Percentiles rank a stretch among this genome's conserved stretches.
These are phyloP conservation scores for Coemansia sp. DNA, from an alignment of 371 early-diverging fungal species.

Conservation along the genomic window DNA sequence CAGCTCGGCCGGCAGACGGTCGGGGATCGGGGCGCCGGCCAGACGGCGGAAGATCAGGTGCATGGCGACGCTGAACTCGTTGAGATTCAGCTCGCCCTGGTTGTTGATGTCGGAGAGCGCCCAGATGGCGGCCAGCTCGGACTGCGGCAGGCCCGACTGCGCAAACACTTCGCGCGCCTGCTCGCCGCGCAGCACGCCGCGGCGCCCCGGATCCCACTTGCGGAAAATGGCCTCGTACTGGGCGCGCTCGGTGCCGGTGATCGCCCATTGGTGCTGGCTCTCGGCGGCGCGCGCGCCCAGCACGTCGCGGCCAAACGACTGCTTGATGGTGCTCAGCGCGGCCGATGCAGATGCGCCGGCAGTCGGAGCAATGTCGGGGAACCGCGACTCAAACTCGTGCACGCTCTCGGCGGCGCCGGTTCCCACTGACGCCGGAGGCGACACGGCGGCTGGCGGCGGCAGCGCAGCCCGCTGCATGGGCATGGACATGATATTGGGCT, in stretches of 20 bases:
- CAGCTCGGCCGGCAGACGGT: conserved; percentile 73
- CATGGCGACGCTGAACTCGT: conserved; percentile 95
- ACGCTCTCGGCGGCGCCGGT: conserved; percentile 10
- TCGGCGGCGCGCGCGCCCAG: conserved; percentile 15
- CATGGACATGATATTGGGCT: not conserved
- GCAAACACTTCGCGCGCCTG: conserved; percentile 81
- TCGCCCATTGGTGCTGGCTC: conserved; percentile 66
- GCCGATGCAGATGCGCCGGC: conserved; percentile 11
- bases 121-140: conserved; percentile 86
- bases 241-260: conserved; percentile 73
- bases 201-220: conserved; percentile 78
- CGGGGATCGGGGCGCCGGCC: conserved; percentile 77
- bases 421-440: not conserved
- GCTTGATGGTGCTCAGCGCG: conserved; percentile 24
- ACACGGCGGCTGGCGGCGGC: not conserved
- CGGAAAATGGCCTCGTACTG: conserved; percentile 81
- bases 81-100: conserved; percentile 81
- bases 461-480: not conserved
- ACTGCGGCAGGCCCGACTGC: conserved; percentile 78
- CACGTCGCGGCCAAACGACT: conserved; percentile 36
- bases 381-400: conserved; percentile 40
- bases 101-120: conserved; percentile 79
- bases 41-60: conserved; percentile 82
- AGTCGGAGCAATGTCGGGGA: conserved; percentile 31
- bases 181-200: conserved; percentile 76